These are phyloP conservation scores for Plasmodium cynomolgi DNA, from an alignment of 169 alveolate species.

Conservation along the genomic window DNA sequence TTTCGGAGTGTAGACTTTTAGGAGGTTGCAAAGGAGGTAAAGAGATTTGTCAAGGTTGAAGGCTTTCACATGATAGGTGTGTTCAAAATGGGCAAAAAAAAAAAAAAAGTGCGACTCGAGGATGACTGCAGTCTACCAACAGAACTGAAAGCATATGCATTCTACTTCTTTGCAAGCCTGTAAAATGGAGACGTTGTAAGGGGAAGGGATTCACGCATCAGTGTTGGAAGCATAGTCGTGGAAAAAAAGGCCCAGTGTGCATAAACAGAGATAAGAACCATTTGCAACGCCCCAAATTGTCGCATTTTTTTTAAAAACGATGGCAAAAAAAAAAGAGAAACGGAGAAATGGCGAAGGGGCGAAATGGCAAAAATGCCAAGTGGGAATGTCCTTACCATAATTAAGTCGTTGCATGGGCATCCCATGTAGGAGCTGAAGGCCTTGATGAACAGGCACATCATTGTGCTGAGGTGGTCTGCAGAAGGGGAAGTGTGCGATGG, in stretches of 20 bases:
- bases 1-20: background rate
- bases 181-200: background rate
- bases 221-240: background rate
- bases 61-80: background rate
- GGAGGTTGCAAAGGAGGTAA: background rate
- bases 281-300: background rate
- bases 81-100: background rate
- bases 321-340: conserved; percentile 13
- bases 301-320: background rate
- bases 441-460: conserved; percentile 51
- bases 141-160: background rate
- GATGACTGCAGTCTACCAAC: background rate
- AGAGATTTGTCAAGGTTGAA: background rate
- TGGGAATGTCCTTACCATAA: conserved; percentile 5
- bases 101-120: background rate
- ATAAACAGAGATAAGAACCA: background rate
- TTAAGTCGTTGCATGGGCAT: conserved; percentile 26
- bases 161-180: conserved; percentile 63
- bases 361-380: background rate
- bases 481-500: background rate
- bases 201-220: background rate
- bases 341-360: background rate
- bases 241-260: background rate
- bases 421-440: conserved; percentile 37
- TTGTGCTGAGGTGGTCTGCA: conserved; percentile 23